A percentile compares a stretch with the other conserved stretches of the same genome.
Evolutionary conservation across 176 grass and related monocot genomes (phyloP).

Genomic region (Paspalum notatum): DNA sequence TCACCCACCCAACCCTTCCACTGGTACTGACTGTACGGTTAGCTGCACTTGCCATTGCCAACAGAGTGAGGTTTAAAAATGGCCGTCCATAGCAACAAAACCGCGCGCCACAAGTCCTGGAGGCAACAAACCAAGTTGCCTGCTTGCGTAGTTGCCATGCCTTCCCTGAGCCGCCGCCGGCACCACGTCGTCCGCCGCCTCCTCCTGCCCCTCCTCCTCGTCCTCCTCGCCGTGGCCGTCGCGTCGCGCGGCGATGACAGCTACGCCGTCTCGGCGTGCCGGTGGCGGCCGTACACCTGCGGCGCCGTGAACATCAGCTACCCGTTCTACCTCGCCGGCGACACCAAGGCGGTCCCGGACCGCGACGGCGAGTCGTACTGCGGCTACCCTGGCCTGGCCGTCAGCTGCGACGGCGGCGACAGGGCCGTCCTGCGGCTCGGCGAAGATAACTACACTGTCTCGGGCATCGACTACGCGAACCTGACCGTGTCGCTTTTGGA

Average conservation of each 20-base stretch:
- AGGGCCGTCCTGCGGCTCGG: slow-evolving; percentile 26
- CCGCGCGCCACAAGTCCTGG: neutral
- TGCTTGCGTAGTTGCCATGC: slow-evolving; percentile 7
- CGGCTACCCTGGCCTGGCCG: slow-evolving; percentile 43
- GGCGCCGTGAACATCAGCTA: slow-evolving; percentile 48
- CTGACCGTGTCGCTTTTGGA: slow-evolving; percentile 46
- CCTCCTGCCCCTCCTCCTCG: neutral
- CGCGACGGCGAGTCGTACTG: slow-evolving; percentile 33
- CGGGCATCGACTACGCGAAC: slow-evolving; percentile 41
- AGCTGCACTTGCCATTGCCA: neutral
- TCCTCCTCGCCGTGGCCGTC: slow-evolving; percentile 20
- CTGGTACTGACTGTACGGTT: neutral
- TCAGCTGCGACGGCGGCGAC: slow-evolving; percentile 34
- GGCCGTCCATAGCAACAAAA: slow-evolving; percentile 1
- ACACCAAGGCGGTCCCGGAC: neutral
- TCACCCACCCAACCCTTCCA: slow-evolving; percentile 28
- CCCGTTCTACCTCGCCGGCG: slow-evolving; percentile 45
- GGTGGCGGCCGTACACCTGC: slow-evolving; percentile 32
- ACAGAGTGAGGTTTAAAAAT: neutral
- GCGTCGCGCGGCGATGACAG: neutral
- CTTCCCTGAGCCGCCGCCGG: neutral
- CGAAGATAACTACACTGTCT: slow-evolving; percentile 24
- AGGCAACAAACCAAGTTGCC: neutral
- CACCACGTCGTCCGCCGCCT: neutral
- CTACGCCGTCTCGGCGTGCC: slow-evolving; percentile 19